phyloP scores from a whole-genome alignment of 108 stramenopile genomes.

The Aureococcus anophagefferens region DNA sequence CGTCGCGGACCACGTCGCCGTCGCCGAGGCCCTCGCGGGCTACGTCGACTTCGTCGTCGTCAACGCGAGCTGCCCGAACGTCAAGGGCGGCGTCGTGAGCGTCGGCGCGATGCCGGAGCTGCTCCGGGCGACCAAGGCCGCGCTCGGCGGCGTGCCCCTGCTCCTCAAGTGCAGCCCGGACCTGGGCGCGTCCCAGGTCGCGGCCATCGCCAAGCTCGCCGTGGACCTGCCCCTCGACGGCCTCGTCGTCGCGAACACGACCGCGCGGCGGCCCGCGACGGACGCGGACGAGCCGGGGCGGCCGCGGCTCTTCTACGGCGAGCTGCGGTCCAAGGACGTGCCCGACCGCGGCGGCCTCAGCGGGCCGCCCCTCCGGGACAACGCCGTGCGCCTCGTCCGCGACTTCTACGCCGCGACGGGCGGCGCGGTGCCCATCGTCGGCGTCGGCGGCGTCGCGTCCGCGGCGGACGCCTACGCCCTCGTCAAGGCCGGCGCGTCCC shows the following conservation, averaged over 20 bases:
- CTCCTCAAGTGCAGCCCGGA: constrained; percentile 92
- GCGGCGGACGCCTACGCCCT: constrained; percentile 82
- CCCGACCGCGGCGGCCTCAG: constrained; percentile 76
- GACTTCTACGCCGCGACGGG: constrained; percentile 62
- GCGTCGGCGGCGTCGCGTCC: constrained; percentile 79
- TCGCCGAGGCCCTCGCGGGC: constrained; percentile 64
- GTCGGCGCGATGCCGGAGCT: background rate
- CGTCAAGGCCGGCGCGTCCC: constrained; percentile 74
- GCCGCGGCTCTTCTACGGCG: no score
- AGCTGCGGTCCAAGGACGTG: constrained; percentile 35
- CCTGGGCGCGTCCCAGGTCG: constrained; percentile 57
- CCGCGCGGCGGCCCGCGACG: constrained; percentile 49
- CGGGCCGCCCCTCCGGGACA: constrained; percentile 62
- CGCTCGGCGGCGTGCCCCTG: constrained; percentile 41
- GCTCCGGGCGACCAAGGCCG: no score
- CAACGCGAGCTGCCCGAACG: constrained; percentile 82
- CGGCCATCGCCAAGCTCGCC: constrained; percentile 59
- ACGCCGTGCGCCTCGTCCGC: constrained; percentile 71
- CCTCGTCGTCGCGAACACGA: constrained; percentile 84
- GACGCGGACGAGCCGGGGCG: background rate
- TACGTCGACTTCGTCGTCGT: constrained; percentile 90
- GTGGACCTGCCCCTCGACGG: constrained; percentile 66
- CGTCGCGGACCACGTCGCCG: constrained; percentile 58
- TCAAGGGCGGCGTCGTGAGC: background rate
- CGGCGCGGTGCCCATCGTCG: constrained; percentile 77